Percentiles rank a stretch among this genome's conserved stretches.
Evolutionary conservation across 345 rosid species (phyloP).

Genomic region (Eucalyptus dawsonii): DNA sequence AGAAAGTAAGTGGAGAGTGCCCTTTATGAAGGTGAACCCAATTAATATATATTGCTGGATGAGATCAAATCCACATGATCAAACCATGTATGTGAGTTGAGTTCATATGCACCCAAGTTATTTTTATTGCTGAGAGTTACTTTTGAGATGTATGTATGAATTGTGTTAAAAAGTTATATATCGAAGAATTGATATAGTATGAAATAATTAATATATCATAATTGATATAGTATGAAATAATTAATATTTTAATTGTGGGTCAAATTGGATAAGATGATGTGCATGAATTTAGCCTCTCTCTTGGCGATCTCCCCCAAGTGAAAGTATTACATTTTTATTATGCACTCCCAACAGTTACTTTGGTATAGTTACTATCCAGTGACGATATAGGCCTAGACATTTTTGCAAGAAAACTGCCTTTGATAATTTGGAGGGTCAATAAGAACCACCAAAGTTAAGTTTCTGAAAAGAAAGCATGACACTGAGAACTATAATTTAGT

Average conservation of each 20-base stretch:
- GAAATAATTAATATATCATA: no score
- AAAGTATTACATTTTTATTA: no score
- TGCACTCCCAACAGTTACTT: background rate
- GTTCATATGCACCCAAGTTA: background rate
- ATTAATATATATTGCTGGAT: background rate
- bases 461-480: background rate
- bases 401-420: background rate
- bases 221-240: no score
- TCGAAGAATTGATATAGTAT: no score
- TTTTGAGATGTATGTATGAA: no score
- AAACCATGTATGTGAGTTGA: background rate
- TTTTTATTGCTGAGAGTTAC: background rate
- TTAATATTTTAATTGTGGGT: no score
- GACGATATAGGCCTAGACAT: background rate
- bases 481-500: background rate
- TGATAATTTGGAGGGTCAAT: background rate
- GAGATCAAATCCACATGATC: background rate
- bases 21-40: background rate
- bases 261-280: no score
- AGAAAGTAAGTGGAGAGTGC: background rate
- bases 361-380: background rate
- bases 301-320: no score
- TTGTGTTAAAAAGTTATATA: no score
- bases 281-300: no score
- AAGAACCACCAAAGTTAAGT: background rate